Evolutionary conservation across 1,284 basidiomycete species (phyloP).

Genomic region (Tilletia horrida): DNA sequence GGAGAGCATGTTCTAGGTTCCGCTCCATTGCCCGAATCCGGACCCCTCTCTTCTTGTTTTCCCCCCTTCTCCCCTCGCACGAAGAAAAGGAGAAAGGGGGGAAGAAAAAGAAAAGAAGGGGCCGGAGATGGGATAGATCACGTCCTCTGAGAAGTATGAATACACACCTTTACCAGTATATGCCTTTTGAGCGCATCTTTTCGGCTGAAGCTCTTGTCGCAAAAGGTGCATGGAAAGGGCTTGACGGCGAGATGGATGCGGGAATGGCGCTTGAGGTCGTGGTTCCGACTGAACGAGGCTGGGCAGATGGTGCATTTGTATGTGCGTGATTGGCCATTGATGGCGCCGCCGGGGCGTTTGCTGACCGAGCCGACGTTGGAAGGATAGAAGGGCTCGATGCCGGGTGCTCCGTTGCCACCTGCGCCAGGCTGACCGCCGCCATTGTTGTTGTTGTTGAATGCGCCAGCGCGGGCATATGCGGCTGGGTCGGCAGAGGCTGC

Average conservation of each 20-base stretch:
- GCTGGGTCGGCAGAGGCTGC: conserved; percentile 14
- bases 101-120: background rate
- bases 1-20: too few species aligned
- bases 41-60: background rate
- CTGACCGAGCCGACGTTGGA: background rate
- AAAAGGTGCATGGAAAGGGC: conserved; percentile 42
- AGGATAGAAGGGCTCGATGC: conserved; percentile 3
- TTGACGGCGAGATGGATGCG: conserved; percentile 51
- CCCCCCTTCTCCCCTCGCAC: background rate
- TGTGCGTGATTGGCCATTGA: conserved; percentile 16
- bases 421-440: too few species aligned
- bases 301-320: conserved; percentile 47
- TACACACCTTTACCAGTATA: conserved; percentile 36
- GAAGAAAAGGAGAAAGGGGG: background rate
- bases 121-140: background rate
- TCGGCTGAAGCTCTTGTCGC: conserved; percentile 46
- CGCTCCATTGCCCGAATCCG: too few species aligned
- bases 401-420: background rate
- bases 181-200: conserved; percentile 49
- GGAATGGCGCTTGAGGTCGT: conserved; percentile 48
- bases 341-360: background rate
- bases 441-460: background rate
- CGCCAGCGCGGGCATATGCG: conserved; percentile 12
- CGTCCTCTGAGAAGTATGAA: background rate
- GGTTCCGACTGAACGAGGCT: conserved; percentile 47